These are phyloP conservation scores for Kewa caespitosa DNA, from an alignment of 179 eudicot genomes.

Conservation along the genomic window DNA sequence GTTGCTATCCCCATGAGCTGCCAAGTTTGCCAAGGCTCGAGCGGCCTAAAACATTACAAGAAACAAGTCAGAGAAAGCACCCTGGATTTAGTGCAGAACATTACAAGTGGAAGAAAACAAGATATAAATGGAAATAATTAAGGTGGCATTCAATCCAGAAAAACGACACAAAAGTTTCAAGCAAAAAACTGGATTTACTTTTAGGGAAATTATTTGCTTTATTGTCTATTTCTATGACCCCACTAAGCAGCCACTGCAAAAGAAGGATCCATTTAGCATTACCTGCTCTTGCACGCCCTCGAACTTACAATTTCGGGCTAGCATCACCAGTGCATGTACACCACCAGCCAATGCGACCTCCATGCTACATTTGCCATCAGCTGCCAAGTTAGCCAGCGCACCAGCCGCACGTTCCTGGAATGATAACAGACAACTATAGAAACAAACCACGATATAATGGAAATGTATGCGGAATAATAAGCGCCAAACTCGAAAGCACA, in stretches of 20 bases:
- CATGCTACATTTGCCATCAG: conserved; percentile 97
- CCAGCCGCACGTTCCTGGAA: conserved; percentile 99
- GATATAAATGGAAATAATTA: neutral
- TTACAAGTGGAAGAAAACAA: neutral
- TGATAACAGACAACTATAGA: neutral
- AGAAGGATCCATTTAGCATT: conserved; percentile 13
- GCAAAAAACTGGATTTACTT: neutral
- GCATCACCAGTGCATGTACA: conserved; percentile 88
- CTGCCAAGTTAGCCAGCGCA: conserved; percentile 95
- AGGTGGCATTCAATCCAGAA: neutral
- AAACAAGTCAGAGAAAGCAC: conserved; percentile 5
- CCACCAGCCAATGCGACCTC: conserved; percentile 90
- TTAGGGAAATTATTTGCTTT: neutral
- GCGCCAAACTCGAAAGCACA: neutral
- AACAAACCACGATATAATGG: neutral
- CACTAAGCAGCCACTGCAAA: neutral
- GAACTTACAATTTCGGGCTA: conserved; percentile 80
- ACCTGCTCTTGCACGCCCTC: conserved; percentile 99
- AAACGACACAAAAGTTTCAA: neutral
- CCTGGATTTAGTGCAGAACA: neutral
- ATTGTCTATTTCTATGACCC: neutral
- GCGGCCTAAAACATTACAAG: conserved; percentile 62
- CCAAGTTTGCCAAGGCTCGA: conserved; percentile 92
- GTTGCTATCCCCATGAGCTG: conserved; percentile 92
- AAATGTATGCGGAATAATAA: neutral